Evolutionary conservation across 2,329 filamentous ascomycete species (phyloP), one percentile per base, ranked within the genome.

Genomic region (Emydomyces testavorans): DNA sequence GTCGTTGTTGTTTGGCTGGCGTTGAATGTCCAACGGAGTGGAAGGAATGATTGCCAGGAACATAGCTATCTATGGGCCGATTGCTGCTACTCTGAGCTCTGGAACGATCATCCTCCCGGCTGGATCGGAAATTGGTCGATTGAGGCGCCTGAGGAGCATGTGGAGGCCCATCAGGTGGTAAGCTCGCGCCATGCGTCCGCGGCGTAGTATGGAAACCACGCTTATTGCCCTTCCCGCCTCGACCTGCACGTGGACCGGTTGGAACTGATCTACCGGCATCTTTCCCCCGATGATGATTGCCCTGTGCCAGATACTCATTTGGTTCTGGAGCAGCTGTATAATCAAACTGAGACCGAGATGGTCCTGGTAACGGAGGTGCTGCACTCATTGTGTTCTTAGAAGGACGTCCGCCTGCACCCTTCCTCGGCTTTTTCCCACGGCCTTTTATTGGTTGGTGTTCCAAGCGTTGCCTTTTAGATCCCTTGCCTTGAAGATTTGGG

Each of bases 231-330:
- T 15, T n/a, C 4, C 3, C 1, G 4, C 32, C 43, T 6, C 43
- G 43, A 31, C 11, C 23, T 6, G n/a, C 31, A 28, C 42, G 43
- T 28, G 43, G 43, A 23, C 43, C 43, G 10, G 34, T 38, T 6
- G 43, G 24, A 16, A 38, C 15, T 5, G 13, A 26, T 10, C 18
- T 46, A 5, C 2, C 6, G 16, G 3, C 5, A 8, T 29, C 34
- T 15, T 38, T 26, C 6, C 13, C 13, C 3, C 13, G n/a, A 24
- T 37, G 18, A 37, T 29, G 2, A 24, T 13, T 2, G 3, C 13
- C 15, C 21, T 18, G 32, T 29, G 43, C 23, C 8, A 6, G 23
- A 21, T 23, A 3, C 5, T 15, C 35, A 38, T 31, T 31, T 29
- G 31, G 15, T 6, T 2, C 18, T 20, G 21, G 15, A 20, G 4